Base-by-base conservation (phyloP, 2,329 filamentous ascomycete species). In the Amphichorda felina region DNA sequence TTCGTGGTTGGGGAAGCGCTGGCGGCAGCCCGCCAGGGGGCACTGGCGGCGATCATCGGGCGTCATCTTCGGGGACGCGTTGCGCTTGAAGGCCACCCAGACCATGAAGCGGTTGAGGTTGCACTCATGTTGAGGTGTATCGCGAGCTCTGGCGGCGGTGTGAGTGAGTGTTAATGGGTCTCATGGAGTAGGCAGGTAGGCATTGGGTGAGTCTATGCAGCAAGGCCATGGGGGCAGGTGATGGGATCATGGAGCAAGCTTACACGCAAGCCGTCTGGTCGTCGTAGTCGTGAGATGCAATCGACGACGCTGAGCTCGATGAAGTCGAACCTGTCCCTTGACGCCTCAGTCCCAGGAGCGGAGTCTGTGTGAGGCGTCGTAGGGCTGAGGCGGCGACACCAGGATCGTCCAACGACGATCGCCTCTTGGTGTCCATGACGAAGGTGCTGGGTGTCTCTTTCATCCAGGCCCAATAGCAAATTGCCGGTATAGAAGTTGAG, bases 31-130 rank as follows among this genome's bases (percentile, higher is more conserved):
- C 27, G 72, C 47, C 41, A 74, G 52, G 13, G 70, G 70, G 40
- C 70, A 75, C 43, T 64, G 61, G 27, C 68, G 53, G 38, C 59
- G 63, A 42, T 72, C 64, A 44, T 58, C 59, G 17, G 56, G 47
- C 8, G 60, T 62, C 59, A 72, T 68, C 36, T 57, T 61, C 29
- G 50, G 41, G 36, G 60, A 69, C 21, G 55, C 58, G 51, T 72
- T 74, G 45, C 69, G 67, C 49, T 68, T 66, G 42, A 72, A 59
- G 31, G 70, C 70, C 24, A 61, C 64, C 70, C 70, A 74, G 35
- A 69, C 66, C 43, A 74, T 64, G 51, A 75, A 75, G 38, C 64
- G 57, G 44, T 72, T 61, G 30, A 66, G 57, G 15, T 64, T 64
- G 46, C 70, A 72, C 44, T 70, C 66, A 40, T 70, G 61, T 21